Evolutionary conservation across 768 basidiomycete species (phyloP).

Genomic region (Leccinum uliginosum): DNA sequence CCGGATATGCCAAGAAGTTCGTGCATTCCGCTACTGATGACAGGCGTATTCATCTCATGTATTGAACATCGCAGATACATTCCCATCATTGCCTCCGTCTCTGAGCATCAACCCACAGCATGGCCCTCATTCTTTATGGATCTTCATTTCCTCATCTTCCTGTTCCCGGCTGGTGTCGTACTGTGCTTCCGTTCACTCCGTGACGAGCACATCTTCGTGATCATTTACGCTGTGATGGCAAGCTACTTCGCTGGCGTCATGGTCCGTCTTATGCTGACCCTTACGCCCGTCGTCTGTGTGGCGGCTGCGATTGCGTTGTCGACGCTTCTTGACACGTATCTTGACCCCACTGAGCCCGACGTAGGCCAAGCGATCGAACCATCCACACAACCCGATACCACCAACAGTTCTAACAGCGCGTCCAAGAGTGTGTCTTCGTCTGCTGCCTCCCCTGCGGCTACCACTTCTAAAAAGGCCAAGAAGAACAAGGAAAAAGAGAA

Average conservation of each 20-base stretch:
- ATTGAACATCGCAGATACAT: conserved; percentile 58
- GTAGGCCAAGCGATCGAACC: background rate
- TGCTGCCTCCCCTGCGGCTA: conserved; percentile 28
- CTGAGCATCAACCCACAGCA: conserved; percentile 98
- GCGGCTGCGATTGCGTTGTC: conserved; percentile 89
- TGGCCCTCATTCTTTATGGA: conserved; percentile 99
- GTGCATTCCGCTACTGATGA: conserved; percentile 15
- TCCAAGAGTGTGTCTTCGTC: conserved; percentile 17
- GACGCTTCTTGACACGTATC: conserved; percentile 80
- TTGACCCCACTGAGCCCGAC: conserved; percentile 78
- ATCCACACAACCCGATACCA: background rate
- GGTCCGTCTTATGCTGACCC: conserved; percentile 97
- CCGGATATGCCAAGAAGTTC: conserved; percentile 96
- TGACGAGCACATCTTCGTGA: conserved; percentile 97
- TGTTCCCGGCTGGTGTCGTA: conserved; percentile 95
- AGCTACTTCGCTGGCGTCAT: conserved; percentile 99
- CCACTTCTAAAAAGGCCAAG: conserved; percentile 40
- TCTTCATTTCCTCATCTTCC: conserved; percentile 93
- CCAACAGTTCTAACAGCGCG: background rate
- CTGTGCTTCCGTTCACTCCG: conserved; percentile 91
- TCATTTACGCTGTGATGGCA: conserved; percentile 93
- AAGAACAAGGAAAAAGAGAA: conserved; percentile 45
- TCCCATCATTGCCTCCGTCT: conserved; percentile 98
- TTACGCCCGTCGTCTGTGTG: conserved; percentile 96
- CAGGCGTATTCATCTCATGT: background rate